A percentile compares a stretch with the other conserved stretches of the same genome.
These are phyloP conservation scores for Colletotrichum musicola DNA, from an alignment of 2,329 filamentous ascomycete species.

Conservation along the genomic window DNA sequence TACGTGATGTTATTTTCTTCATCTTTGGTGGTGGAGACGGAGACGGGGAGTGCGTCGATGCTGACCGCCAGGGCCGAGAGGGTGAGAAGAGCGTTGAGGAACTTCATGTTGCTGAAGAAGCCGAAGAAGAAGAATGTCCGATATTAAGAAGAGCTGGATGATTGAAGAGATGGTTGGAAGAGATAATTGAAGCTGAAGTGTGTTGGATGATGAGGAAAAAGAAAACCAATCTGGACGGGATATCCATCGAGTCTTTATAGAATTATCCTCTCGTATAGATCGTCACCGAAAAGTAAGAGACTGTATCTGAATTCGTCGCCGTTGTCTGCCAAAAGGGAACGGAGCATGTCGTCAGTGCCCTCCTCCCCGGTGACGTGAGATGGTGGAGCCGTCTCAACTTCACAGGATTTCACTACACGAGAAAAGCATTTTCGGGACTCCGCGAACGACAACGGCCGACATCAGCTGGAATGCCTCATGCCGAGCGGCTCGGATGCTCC, in stretches of 20 bases:
- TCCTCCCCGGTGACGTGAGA: neutral
- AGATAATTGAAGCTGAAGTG: neutral
- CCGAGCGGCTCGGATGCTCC: conserved; percentile 7
- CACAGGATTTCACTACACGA: neutral
- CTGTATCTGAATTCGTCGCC: neutral
- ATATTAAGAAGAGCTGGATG: neutral
- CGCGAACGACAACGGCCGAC: neutral
- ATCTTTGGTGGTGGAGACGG: conserved; percentile 20
- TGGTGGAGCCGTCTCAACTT: conserved; percentile 8
- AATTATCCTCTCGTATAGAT: neutral
- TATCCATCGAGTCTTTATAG: conserved; percentile 10
- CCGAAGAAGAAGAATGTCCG: neutral
- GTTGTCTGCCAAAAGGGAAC: neutral
- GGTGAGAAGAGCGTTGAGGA: conserved; percentile 25
- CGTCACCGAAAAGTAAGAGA: neutral
- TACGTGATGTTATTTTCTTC: conserved; percentile 21
- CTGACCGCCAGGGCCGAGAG: conserved; percentile 37
- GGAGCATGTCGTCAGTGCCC: neutral
- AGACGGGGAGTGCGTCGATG: conserved; percentile 36
- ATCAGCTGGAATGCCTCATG: neutral
- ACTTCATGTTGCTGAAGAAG: conserved; percentile 20
- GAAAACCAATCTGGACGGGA: neutral
- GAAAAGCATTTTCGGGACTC: conserved; percentile 26
- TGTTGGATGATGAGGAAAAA: conserved; percentile 6
- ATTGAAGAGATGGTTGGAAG: neutral